Percentiles rank a stretch among this genome's conserved stretches.
These are phyloP conservation scores for Rickenella mellea DNA, from an alignment of 768 basidiomycete species.

Conservation along the genomic window DNA sequence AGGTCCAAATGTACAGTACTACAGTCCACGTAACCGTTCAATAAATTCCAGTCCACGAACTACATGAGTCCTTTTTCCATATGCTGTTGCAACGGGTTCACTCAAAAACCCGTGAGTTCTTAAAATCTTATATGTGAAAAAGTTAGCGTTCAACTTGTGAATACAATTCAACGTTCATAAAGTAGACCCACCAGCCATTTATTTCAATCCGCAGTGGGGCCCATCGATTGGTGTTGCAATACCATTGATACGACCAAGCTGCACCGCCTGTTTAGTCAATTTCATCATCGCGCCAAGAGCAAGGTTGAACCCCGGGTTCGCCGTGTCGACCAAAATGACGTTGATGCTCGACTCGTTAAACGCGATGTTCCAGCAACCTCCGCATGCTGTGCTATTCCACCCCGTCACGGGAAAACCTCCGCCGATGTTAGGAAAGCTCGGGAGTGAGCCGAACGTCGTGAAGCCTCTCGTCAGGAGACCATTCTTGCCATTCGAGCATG, in stretches of 20 bases:
- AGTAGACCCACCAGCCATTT: too few species aligned
- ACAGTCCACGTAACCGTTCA: too few species aligned
- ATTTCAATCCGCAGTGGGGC: slow-evolving; percentile 16
- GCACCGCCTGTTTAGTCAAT: slow-evolving; percentile 16
- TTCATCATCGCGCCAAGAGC: slow-evolving; percentile 20
- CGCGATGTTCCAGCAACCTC: slow-evolving; percentile 51
- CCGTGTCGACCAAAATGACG: slow-evolving; percentile 43
- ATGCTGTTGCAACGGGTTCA: too few species aligned
- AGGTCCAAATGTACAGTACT: too few species aligned
- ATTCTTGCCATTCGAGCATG: slow-evolving; percentile 24
- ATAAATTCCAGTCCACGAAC: too few species aligned
- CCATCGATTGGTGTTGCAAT: slow-evolving; percentile 15
- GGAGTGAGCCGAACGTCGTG: slow-evolving; percentile 40
- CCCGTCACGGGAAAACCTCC: slow-evolving; percentile 40
- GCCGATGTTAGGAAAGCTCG: slow-evolving; percentile 52
- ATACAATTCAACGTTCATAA: too few species aligned
- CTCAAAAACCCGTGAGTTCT: too few species aligned
- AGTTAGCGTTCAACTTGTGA: too few species aligned
- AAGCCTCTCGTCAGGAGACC: slow-evolving; percentile 26
- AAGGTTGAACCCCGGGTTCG: slow-evolving; percentile 29
- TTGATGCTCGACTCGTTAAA: slow-evolving; percentile 33
- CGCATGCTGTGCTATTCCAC: slow-evolving; percentile 45
- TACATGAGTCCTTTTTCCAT: too few species aligned
- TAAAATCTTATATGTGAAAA: too few species aligned
- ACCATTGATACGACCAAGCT: slow-evolving; percentile 17